phyloP scores from a whole-genome alignment of 768 basidiomycete genomes.

The Tulasnella sp. region DNA sequence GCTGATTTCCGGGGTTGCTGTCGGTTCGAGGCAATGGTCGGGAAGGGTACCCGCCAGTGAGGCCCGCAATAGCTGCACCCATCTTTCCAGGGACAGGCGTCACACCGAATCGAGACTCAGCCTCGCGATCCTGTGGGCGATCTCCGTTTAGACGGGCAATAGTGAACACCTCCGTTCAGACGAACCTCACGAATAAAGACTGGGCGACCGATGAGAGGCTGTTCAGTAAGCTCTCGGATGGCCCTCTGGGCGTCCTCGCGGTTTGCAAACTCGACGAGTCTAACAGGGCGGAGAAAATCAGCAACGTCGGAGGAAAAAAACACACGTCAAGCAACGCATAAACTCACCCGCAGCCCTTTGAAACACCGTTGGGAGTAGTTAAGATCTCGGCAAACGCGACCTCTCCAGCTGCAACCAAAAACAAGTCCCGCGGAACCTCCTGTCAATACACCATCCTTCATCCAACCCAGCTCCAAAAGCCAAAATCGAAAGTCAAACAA shows the following conservation, averaged over 20 bases:
- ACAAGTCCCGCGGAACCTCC: conserved; percentile 40
- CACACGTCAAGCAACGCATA: neutral
- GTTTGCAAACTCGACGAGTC: conserved; percentile 92
- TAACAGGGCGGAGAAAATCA: conserved; percentile 23
- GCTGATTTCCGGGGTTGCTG: conserved; percentile 72
- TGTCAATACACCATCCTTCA: conserved; percentile 33
- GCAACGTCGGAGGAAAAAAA: neutral
- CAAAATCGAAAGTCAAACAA: conserved; percentile 25
- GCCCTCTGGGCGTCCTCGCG: conserved; percentile 82
- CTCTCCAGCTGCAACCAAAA: conserved; percentile 94
- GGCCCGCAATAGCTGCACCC: conserved; percentile 93
- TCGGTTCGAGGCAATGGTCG: conserved; percentile 50
- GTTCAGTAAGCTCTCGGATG: conserved; percentile 83
- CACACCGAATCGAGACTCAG: conserved; percentile 88
- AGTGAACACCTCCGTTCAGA: conserved; percentile 5
- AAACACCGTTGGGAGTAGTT: conserved; percentile 89
- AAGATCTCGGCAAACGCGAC: conserved; percentile 99
- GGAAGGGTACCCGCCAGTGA: conserved; percentile 49
- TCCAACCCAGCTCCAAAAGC: conserved; percentile 30
- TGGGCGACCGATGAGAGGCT: conserved; percentile 79
- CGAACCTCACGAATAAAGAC: conserved; percentile 93
- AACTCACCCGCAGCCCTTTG: conserved; percentile 97
- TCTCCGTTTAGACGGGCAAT: neutral
- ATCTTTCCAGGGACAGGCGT: conserved; percentile 94
- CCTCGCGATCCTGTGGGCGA: conserved; percentile 75